Base-by-base conservation (phyloP, 805 yeast species). In the Maudiozyma serrabonitensis region DNA sequence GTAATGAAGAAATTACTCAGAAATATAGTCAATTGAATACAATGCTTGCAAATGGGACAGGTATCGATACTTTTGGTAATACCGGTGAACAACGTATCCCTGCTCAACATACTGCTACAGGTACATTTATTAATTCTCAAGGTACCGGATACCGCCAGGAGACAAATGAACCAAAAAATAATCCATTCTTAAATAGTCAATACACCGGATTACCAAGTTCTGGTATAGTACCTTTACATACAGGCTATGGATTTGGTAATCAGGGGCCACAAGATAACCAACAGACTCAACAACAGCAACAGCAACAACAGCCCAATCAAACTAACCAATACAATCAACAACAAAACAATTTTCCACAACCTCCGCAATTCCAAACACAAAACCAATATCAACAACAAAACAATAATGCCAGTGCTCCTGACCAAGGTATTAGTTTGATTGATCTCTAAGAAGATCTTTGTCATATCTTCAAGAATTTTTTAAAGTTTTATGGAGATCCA, bases 181-280 rank as follows among this genome's bases (percentile, higher is more conserved):
- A 74, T 51, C 77, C 77, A 32, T 73, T 72, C 56, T 58, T 57
- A 73, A 79, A 75, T 49, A 76, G 80, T 28, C 93, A 87, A 61
- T 85, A 80, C 62, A 82, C 87, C 1, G 89, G 89, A 31, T 74
- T 82, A 32, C 81, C 85, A 34, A 73, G 81, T 31, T 74, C 85
- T 15, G 73, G 70, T 23, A 76, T 87, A 51, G 81, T 82, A 45
- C 90, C 95, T 6, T 81, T 93, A 4, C 82, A 85, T 60, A 89
- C 97, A 1, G 97, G 97, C 1, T 89, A 81, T 62, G 97, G 97
- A 0, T 89, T 89, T 67, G 97, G 97, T 41, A 89, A 89, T 57
- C 87, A 82, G 52, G 35, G 35, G 4, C 70, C 68, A 31, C 63
- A 54, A 53, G 58, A 50, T 25, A 35, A 40, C 15, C 46, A 42